These are phyloP conservation scores for Pythium dissimile DNA, from an alignment of 352 stramenopile genomes.

Conservation along the genomic window DNA sequence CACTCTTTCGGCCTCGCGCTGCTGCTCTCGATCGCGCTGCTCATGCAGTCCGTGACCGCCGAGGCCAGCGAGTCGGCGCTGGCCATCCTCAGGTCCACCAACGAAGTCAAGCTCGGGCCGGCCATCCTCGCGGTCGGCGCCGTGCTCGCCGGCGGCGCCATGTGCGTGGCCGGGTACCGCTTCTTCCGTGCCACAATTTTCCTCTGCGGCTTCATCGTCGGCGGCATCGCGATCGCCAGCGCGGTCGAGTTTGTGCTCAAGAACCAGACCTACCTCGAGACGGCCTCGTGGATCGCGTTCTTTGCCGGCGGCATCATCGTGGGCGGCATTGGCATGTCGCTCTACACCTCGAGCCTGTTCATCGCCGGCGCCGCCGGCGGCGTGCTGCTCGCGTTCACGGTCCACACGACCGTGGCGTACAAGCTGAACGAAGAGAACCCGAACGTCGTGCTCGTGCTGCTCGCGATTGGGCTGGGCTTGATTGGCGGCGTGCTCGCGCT, in stretches of 20 bases:
- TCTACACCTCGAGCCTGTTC: constrained; percentile 51
- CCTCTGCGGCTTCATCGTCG: constrained; percentile 38
- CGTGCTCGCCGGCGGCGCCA: constrained; percentile 35
- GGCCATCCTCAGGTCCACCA: constrained; percentile 38
- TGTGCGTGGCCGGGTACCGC: constrained; percentile 56
- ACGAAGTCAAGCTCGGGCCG: constrained; percentile 35
- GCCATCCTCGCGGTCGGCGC: constrained; percentile 37
- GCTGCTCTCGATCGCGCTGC: constrained; percentile 2
- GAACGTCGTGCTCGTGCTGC: constrained; percentile 41
- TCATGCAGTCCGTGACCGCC: not conserved
- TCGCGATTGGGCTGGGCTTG: constrained; percentile 37
- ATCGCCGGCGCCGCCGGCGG: constrained; percentile 34
- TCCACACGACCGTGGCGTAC: constrained; percentile 41
- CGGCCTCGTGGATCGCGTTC: constrained; percentile 52
- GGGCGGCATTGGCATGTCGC: constrained; percentile 28
- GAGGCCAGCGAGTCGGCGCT: constrained; percentile 28
- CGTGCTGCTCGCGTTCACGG: constrained; percentile 38
- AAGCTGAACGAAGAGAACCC: constrained; percentile 33
- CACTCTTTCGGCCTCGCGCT: not conserved
- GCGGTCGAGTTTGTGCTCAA: constrained; percentile 32
- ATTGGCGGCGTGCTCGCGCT: constrained; percentile 34
- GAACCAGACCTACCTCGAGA: constrained; percentile 28
- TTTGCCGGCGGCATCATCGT: constrained; percentile 35
- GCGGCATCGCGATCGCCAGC: constrained; percentile 31
- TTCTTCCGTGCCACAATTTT: constrained; percentile 51